Evolutionary conservation across 495 filamentous ascomycete genomes (phyloP).

Genomic region (Penicillium malachiteum): DNA sequence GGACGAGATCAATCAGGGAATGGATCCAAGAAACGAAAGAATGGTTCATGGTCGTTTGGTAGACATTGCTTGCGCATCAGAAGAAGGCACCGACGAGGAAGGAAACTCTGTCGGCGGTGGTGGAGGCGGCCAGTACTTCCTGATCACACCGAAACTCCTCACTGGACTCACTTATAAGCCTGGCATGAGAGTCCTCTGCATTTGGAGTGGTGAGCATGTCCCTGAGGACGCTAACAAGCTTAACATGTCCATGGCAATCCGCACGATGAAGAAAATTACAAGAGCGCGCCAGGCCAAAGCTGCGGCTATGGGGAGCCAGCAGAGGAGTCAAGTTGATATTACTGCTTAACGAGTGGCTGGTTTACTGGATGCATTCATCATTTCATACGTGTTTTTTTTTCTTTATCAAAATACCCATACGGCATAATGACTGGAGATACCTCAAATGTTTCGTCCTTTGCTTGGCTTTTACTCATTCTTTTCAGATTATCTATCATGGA

Average conservation of each 20-base stretch:
- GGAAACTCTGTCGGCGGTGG: constrained; percentile 25
- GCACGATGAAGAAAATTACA: constrained; percentile 29
- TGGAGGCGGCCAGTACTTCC: constrained; percentile 70
- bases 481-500: neutral
- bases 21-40: constrained; percentile 97
- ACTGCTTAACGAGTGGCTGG: constrained; percentile 22
- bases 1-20: constrained; percentile 99
- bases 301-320: too few relatives aligned
- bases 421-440: constrained; percentile 2
- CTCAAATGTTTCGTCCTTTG: neutral
- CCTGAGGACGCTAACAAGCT: constrained; percentile 48
- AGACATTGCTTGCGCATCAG: constrained; percentile 72
- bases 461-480: neutral
- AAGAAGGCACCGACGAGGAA: constrained; percentile 18
- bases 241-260: constrained; percentile 34
- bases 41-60: constrained; percentile 98
- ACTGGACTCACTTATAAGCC: constrained; percentile 79
- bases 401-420: neutral
- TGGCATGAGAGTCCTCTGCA: constrained; percentile 90
- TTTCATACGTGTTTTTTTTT: too few relatives aligned
- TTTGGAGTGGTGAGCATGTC: constrained; percentile 91
- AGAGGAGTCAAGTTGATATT: constrained; percentile 18
- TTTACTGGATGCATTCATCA: too few relatives aligned
- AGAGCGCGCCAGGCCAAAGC: too few relatives aligned
- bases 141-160: constrained; percentile 97